Conservation (phyloP, 1,284 basidiomycete genomes). For the Ganoderma boninense region DNA sequence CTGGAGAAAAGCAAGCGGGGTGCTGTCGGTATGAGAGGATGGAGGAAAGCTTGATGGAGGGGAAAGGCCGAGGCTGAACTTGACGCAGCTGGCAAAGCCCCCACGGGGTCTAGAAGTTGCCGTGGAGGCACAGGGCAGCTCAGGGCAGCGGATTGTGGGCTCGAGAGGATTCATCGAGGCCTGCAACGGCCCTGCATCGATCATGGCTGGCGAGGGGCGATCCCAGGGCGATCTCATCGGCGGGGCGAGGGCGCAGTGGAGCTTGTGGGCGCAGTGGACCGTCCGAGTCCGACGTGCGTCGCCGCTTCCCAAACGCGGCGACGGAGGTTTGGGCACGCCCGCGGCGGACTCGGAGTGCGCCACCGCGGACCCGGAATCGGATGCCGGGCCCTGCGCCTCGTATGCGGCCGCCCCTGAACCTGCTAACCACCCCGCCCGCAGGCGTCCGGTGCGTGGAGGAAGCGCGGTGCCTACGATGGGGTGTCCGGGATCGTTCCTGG, state of each 20-base stretch:
- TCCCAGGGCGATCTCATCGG: no score
- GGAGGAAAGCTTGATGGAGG: no score
- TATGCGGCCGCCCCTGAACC: not conserved
- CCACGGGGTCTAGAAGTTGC: no score
- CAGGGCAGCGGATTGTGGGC: no score
- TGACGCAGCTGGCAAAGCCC: no score
- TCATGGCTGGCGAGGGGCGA: slow-evolving; percentile 4
- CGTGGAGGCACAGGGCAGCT: no score
- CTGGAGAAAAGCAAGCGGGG: no score
- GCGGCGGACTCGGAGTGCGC: not conserved
- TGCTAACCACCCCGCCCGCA: not conserved
- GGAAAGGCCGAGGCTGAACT: no score
- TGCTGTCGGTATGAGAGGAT: no score
- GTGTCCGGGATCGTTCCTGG: not conserved
- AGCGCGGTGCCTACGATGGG: not conserved
- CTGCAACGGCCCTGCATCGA: not conserved
- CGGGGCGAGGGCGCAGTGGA: slow-evolving; percentile 6
- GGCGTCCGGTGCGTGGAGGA: not conserved
- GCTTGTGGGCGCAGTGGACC: slow-evolving; percentile 13
- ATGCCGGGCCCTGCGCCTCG: not conserved
- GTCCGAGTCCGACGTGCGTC: not conserved
- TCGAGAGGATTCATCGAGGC: no score
- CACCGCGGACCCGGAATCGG: not conserved
- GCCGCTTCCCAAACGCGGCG: not conserved
- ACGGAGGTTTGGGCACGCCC: not conserved